phyloP scores from a whole-genome alignment of 306 rosid species.

The Cercis canadensis region DNA sequence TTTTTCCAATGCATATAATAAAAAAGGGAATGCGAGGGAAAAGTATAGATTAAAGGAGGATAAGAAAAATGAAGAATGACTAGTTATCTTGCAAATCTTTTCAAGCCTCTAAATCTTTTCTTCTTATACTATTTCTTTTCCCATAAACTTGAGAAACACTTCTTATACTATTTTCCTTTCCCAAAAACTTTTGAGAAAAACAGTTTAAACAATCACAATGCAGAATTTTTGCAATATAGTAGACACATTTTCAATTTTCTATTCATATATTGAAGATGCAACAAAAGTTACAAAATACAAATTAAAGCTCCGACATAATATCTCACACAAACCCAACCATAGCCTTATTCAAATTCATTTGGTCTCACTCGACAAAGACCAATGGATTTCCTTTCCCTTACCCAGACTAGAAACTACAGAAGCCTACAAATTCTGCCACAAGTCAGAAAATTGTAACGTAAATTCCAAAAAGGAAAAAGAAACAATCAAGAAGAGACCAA shows the following conservation, averaged over 20 bases:
- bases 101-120: no score
- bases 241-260: neutral
- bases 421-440: constrained; percentile 33
- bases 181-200: no score
- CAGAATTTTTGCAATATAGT: no score
- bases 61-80: no score
- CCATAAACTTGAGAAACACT: no score
- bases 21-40: no score
- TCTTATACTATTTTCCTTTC: neutral
- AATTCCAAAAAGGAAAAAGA: neutral
- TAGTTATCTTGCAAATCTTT: no score
- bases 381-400: constrained; percentile 25
- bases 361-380: constrained; percentile 56
- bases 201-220: no score
- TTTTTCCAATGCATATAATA: no score
- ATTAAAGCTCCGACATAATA: constrained; percentile 9
- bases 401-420: constrained; percentile 34
- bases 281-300: constrained; percentile 20
- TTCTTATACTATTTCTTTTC: no score
- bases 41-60: no score
- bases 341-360: constrained; percentile 54
- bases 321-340: constrained; percentile 41
- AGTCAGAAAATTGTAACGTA: constrained; percentile 18
- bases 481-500: constrained; percentile 16
- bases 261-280: constrained; percentile 12